Conservation (phyloP, 306 rosid genomes). For the Mimosa bimucronata region DNA sequence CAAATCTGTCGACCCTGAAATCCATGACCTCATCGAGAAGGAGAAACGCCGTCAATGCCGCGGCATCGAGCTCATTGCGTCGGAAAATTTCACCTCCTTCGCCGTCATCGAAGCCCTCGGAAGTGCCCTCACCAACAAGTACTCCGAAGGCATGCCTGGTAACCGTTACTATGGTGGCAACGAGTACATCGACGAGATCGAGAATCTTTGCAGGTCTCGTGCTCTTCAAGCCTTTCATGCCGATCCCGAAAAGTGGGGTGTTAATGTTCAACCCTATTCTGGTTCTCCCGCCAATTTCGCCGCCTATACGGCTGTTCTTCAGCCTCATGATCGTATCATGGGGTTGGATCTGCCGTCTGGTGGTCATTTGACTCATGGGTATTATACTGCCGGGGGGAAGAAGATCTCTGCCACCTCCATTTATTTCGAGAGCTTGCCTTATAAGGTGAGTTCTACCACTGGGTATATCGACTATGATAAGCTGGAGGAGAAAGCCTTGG, state of each 20-base stretch:
- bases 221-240: constrained; percentile 75
- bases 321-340: constrained; percentile 94
- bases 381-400: constrained; percentile 92
- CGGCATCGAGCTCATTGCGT: constrained; percentile 92
- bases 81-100: constrained; percentile 93
- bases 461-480: constrained; percentile 79
- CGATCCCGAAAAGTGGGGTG: constrained; percentile 76
- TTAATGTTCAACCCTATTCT: constrained; percentile 90
- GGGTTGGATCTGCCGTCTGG: constrained; percentile 94
- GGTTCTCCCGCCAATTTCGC: constrained; percentile 97
- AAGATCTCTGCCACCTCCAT: constrained; percentile 95
- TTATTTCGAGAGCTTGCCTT: constrained; percentile 92
- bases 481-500: constrained; percentile 95
- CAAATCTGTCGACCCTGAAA: constrained; percentile 65
- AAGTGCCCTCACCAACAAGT: constrained; percentile 84
- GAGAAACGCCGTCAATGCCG: constrained; percentile 94
- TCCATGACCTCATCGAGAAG: constrained; percentile 83
- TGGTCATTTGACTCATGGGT: constrained; percentile 86
- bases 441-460: constrained; percentile 65
- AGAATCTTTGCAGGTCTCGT: constrained; percentile 78
- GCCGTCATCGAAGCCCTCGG: constrained; percentile 96
- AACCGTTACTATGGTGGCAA: constrained; percentile 95
- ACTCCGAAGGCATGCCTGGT: constrained; percentile 94
- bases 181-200: constrained; percentile 88
- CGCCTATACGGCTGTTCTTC: constrained; percentile 90